phyloP scores from a whole-genome alignment of 2,329 filamentous ascomycete genomes.

The Didymella segeticola region DNA sequence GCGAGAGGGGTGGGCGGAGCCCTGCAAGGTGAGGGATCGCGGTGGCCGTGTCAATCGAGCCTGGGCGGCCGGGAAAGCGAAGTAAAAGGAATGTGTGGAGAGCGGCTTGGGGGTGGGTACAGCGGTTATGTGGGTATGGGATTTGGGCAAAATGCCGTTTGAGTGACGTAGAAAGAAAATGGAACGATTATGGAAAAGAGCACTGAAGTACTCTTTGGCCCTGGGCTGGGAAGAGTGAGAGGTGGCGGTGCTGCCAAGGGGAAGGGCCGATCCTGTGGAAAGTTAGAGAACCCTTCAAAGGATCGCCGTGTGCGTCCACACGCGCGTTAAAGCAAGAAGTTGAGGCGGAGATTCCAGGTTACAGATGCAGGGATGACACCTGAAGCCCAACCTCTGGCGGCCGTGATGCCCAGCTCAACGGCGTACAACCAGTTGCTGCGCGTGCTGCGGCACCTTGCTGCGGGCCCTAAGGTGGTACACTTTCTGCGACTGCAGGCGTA shows the following conservation, averaged over 20 bases:
- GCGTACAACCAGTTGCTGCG: constrained; percentile 6
- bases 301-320: constrained; percentile 6
- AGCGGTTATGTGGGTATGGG: constrained; percentile 23
- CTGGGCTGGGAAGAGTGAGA: constrained; percentile 3
- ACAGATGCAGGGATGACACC: constrained; percentile 10
- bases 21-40: constrained; percentile 27
- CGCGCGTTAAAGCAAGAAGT: neutral
- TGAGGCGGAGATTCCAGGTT: constrained; percentile 14
- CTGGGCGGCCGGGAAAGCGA: constrained; percentile 22
- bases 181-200: neutral
- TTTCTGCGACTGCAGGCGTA: constrained; percentile 15
- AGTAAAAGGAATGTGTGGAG: constrained; percentile 30
- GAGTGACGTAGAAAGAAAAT: constrained; percentile 20
- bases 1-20: constrained; percentile 12
- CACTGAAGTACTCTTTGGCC: neutral
- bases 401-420: constrained; percentile 22
- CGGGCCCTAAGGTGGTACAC: constrained; percentile 1
- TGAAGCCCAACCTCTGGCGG: constrained; percentile 25
- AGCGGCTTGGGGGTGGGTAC: constrained; percentile 21
- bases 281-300: constrained; percentile 6
- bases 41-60: constrained; percentile 33
- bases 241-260: constrained; percentile 14
- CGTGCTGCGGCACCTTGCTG: constrained; percentile 16
- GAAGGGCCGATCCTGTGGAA: constrained; percentile 9
- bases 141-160: constrained; percentile 29